Percentiles rank a stretch among this genome's conserved stretches.
These are phyloP conservation scores for Pyropia haitanensis DNA, from an alignment of 23 red algal species.

Conservation along the genomic window DNA sequence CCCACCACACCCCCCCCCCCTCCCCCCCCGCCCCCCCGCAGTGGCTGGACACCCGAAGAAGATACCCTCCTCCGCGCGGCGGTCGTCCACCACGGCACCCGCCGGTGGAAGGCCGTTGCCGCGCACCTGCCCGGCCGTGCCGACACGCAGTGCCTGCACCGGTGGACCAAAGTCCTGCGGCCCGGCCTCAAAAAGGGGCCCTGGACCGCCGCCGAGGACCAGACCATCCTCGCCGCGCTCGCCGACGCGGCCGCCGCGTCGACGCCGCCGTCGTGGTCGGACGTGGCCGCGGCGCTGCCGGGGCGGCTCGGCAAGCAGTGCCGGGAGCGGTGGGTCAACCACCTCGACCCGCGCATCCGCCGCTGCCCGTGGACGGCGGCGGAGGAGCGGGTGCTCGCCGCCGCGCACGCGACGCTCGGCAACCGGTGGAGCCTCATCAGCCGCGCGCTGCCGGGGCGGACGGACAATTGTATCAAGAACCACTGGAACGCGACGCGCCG, in stretches of 20 bases:
- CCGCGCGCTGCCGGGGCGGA: slow-evolving; percentile 79
- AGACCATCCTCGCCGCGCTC: slow-evolving; percentile 57
- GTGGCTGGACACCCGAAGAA: slow-evolving; percentile 74
- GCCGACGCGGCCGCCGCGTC: slow-evolving; percentile 18
- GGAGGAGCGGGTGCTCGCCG: slow-evolving; percentile 73
- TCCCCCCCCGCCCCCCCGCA: no score
- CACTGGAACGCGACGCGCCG: slow-evolving; percentile 81
- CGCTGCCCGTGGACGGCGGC: slow-evolving; percentile 85
- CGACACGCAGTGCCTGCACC: slow-evolving; percentile 90
- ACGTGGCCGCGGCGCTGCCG: slow-evolving; percentile 68
- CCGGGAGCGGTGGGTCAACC: slow-evolving; percentile 94
- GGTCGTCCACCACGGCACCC: slow-evolving; percentile 58
- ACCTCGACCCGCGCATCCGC: slow-evolving; percentile 77
- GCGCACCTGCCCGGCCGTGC: slow-evolving; percentile 44
- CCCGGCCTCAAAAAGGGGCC: slow-evolving; percentile 85
- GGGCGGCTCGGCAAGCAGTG: slow-evolving; percentile 97
- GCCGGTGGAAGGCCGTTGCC: slow-evolving; percentile 83
- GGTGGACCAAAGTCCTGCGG: slow-evolving; percentile 85
- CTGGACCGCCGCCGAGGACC: slow-evolving; percentile 89
- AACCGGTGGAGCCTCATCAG: slow-evolving; percentile 93
- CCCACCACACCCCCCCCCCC: no score
- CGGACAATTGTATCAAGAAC: slow-evolving; percentile 98
- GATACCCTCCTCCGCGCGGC: slow-evolving; percentile 64
- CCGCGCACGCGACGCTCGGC: slow-evolving; percentile 73
- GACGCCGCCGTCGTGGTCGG: slow-evolving; percentile 42